phyloP scores from a whole-genome alignment of 441 rosid species.

The Syzygium syzygioides region DNA sequence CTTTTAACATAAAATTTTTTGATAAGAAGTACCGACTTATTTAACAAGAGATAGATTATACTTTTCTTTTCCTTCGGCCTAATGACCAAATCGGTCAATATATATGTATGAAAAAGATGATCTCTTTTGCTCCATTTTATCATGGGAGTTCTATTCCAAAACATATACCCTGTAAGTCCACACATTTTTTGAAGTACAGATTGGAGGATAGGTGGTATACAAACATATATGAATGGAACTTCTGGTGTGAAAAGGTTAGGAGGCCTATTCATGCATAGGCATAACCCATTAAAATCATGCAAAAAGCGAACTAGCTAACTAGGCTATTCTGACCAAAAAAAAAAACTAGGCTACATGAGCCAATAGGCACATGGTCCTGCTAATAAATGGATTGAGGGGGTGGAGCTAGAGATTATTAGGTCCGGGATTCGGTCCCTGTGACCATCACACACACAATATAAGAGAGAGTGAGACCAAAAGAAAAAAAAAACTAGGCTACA shows the following conservation, averaged over 20 bases:
- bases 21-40: neutral
- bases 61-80: neutral
- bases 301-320: neutral
- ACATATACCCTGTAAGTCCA: neutral
- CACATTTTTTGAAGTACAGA: too few relatives aligned
- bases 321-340: too few relatives aligned
- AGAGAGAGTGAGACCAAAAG: too few relatives aligned
- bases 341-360: neutral
- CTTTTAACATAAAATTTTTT: neutral
- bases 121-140: neutral
- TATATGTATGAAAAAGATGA: neutral
- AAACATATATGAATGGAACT: too few relatives aligned
- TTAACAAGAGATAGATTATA: neutral
- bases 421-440: too few relatives aligned
- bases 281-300: neutral
- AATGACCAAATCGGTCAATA: neutral
- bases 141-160: neutral
- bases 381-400: too few relatives aligned
- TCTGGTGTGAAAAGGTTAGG: too few relatives aligned
- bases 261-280: neutral
- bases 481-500: neutral
- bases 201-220: too few relatives aligned
- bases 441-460: too few relatives aligned
- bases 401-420: too few relatives aligned
- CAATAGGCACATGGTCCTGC: too few relatives aligned